Conservation (phyloP, 2,329 filamentous ascomycete genomes). For the Fusarium penzigii region DNA sequence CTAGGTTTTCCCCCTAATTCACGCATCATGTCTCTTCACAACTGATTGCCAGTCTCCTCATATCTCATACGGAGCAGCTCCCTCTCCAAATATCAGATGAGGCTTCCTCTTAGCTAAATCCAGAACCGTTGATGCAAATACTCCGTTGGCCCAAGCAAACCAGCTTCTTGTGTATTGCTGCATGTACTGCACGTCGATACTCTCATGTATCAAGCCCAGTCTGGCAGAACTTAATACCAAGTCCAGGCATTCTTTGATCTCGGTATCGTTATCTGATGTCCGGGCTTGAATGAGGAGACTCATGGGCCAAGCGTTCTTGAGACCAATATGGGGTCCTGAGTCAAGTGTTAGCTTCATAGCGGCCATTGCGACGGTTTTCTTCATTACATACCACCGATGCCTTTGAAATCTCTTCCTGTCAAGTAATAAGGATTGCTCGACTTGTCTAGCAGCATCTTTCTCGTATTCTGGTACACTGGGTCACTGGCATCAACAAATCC, state of each 20-base stretch:
- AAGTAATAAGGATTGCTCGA: slow-evolving; percentile 87
- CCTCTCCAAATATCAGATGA: slow-evolving; percentile 76
- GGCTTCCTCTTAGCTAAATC: slow-evolving; percentile 89
- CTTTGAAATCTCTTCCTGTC: slow-evolving; percentile 72
- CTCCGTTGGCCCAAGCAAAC: slow-evolving; percentile 98
- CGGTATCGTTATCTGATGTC: slow-evolving; percentile 79
- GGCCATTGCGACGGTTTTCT: neutral
- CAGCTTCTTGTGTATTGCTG: slow-evolving; percentile 81
- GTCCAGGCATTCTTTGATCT: slow-evolving; percentile 74
- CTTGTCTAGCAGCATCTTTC: slow-evolving; percentile 72
- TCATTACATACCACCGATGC: slow-evolving; percentile 74
- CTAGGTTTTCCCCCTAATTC: neutral
- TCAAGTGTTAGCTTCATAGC: slow-evolving; percentile 9
- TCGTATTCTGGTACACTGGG: slow-evolving; percentile 81
- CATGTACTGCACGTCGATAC: slow-evolving; percentile 73
- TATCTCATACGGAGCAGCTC: slow-evolving; percentile 58
- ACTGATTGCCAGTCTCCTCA: slow-evolving; percentile 23
- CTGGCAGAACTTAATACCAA: slow-evolving; percentile 74
- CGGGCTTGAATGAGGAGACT: slow-evolving; percentile 87
- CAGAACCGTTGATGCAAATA: slow-evolving; percentile 90
- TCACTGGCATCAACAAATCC: slow-evolving; percentile 70
- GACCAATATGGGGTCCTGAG: slow-evolving; percentile 67
- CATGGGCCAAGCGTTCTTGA: slow-evolving; percentile 97
- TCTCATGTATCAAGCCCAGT: slow-evolving; percentile 88
- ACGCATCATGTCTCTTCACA: neutral